These are phyloP conservation scores for Pelargonium fulgidum DNA, from an alignment of 441 rosid species.

Conservation along the genomic window DNA sequence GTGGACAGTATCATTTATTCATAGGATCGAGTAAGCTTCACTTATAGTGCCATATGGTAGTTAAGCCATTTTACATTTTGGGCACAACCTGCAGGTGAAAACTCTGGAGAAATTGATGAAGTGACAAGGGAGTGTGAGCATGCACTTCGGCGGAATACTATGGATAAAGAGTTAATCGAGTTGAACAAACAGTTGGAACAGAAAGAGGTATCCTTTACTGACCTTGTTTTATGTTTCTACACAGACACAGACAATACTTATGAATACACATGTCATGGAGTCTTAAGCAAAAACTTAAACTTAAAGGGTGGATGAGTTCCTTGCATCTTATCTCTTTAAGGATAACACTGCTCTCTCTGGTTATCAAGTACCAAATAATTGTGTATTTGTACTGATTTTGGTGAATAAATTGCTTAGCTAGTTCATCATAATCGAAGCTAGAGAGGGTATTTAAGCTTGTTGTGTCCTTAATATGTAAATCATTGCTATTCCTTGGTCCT, in stretches of 20 bases:
- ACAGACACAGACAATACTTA: background rate
- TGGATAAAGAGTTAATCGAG: conserved; percentile 60
- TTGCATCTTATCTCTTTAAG: background rate
- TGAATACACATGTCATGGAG: background rate
- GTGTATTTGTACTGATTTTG: background rate
- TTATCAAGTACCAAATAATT: background rate
- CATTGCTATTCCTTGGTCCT: too few relatives aligned
- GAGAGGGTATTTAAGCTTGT: too few relatives aligned
- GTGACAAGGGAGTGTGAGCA: conserved; percentile 63
- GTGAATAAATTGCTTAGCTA: too few relatives aligned
- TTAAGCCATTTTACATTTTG: background rate
- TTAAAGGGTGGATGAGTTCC: background rate
- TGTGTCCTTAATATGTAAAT: too few relatives aligned
- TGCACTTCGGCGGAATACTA: conserved; percentile 40
- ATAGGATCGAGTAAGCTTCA: background rate
- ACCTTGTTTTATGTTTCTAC: conserved; percentile 15
- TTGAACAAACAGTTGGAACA: conserved; percentile 53
- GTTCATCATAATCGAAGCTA: too few relatives aligned
- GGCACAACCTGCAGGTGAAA: conserved; percentile 28
- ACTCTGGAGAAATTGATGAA: conserved; percentile 46
- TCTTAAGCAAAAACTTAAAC: background rate
- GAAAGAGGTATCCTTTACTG: conserved; percentile 49
- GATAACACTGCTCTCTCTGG: background rate
- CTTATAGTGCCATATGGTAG: conserved; percentile 10
- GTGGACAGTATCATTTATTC: background rate